Base-by-base conservation (phyloP, 129 eudicot species). In the Gnaphalium uliginosum region DNA sequence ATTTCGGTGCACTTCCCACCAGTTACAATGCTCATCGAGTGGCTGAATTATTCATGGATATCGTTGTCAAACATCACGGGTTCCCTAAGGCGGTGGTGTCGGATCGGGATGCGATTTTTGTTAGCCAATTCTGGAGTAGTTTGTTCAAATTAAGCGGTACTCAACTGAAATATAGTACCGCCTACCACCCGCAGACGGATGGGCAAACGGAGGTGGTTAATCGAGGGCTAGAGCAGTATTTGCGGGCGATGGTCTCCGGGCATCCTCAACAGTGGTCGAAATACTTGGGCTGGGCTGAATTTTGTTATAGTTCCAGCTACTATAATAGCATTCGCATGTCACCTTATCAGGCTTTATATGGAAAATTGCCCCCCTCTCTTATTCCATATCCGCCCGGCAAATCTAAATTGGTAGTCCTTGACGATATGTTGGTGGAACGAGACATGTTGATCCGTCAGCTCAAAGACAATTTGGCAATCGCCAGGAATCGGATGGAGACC, bases 401-500 rank as follows among this genome's bases (percentile, higher is more conserved):
- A 3, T 1, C 67, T 25, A 61, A 25, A 25, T 4, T 60, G 4
- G 8, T 7, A 26, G n/a, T 26, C 26, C 6, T 43, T 43, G 71
- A 66, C 1, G 71, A 66, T 1, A 32, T 66, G 10, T 33, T 66
- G 24, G 23, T 39, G 4, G 25, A 66, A 6, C 27, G 53, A 8
- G 53, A 33, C 17, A 17, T 1, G 62, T 57, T 66, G 5, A 4
- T 66, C 6, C 53, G 71, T 19, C 25, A 17, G 27, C 21, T 66
- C 10, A n/a, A 35, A 19, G 23, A 15, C 24, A 32, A 29, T 26
- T 63, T 63, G 68, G 26, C 51, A 21, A 21, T 19, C 6, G 46
- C 71, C 50, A 26, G 17, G 23, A n/a, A 33, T n/a, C 51, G 71
- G 13, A 66, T 66, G 71, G 25, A 66, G 71, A n/a, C 53, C 10